Evolutionary conservation across 179 eudicot genomes (phyloP), one percentile per base, ranked within the genome.

Genomic region (Spergularia azorica): DNA sequence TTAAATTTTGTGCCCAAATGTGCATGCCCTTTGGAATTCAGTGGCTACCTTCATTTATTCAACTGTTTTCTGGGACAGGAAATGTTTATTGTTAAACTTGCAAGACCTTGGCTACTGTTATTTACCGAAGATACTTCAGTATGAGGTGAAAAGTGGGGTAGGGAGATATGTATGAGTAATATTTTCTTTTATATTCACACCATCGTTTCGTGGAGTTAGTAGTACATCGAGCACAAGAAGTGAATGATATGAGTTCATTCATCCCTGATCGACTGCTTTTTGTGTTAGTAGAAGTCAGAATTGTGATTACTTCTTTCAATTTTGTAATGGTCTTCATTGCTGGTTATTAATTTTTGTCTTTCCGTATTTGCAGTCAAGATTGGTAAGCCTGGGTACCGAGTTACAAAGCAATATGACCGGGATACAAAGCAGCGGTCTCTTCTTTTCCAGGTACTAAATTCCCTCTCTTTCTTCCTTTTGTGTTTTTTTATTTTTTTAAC

Each of bases 341-440:
- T 66, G 38, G 12, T 2, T 41, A 14, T 50, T 68, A 76, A 39
- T 81, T 13, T 32, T 38, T 20, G n/a, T 3, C 75, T 68, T 15
- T 32, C 71, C 76, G 18, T 66, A 55, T 55, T 73, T 79, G 87
- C 92, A 95, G 99, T 91, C 63, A 95, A 93, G 86, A 95, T 95
- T 85, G 99, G 97, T 63, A 86, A 97, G 76, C 99, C 99, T 77
- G 99, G 97, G 39, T 93, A 93, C 82, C 86, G 97, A 3, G 97
- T 95, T 85, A 95, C 99, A 2, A 95, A 93, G 86, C 97, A 95
- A 82, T 93, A 81, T 80, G 97, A 93, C 82, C 77, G 92, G 13
- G 97, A 95, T 75, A 95, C 98, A n/a, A 91, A 91, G 76, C 97
- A 93, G 80, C 87, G 98, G 76, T 93, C 98, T 63, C 94, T 95